A percentile compares a stretch with the other conserved stretches of the same genome.
These are phyloP conservation scores for Tuber calosporum DNA, from an alignment of 495 filamentous ascomycete genomes.

Conservation along the genomic window DNA sequence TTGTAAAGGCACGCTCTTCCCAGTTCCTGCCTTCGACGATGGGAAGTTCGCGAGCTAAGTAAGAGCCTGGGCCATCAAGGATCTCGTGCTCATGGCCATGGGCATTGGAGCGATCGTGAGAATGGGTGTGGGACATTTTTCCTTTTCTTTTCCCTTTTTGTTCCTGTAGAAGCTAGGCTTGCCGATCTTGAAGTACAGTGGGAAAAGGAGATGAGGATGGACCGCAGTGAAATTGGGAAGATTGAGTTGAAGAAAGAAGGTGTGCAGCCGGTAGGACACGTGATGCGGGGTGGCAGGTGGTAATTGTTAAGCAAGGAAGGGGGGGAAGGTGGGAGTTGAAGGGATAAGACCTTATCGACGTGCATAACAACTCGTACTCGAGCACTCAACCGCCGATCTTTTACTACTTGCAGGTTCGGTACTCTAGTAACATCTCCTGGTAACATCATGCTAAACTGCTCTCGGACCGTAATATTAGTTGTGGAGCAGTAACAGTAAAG, in stretches of 20 bases:
- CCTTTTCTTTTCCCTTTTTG: background rate
- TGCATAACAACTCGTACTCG: too few relatives aligned
- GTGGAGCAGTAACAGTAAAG: background rate
- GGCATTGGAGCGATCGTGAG: conserved; percentile 52
- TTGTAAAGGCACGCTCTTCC: conserved; percentile 84
- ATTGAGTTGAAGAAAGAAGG: background rate
- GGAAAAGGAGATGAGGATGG: background rate
- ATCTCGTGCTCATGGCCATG: conserved; percentile 96
- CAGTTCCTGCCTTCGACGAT: conserved; percentile 81
- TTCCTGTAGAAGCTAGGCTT: background rate
- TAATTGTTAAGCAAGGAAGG: background rate
- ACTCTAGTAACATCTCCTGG: background rate
- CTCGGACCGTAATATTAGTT: background rate
- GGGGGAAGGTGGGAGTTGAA: background rate
- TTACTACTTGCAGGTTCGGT: background rate
- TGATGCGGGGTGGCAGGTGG: background rate
- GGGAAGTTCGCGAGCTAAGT: conserved; percentile 83
- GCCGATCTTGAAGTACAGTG: background rate
- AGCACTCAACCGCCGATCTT: background rate
- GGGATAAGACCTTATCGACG: background rate
- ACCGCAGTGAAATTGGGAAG: background rate
- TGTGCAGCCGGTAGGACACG: background rate
- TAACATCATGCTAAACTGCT: background rate
- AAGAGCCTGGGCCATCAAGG: conserved; percentile 87
- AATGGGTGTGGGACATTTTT: conserved; percentile 19